phyloP scores from a whole-genome alignment of 2,329 filamentous ascomycete species.

The Cordyceps sp. region DNA sequence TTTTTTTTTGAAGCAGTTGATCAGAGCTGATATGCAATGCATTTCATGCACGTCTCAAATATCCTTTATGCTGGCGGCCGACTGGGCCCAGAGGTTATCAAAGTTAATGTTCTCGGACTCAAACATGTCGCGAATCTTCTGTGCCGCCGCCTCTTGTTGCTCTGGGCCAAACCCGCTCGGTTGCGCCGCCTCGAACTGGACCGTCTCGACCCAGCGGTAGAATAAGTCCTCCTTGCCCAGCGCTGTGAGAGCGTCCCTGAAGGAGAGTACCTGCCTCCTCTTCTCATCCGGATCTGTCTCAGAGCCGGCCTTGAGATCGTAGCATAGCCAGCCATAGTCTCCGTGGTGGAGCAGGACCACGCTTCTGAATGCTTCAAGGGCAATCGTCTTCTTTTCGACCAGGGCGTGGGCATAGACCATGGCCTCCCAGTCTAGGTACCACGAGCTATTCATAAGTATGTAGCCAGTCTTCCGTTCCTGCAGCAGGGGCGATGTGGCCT shows the following conservation, averaged over 20 bases:
- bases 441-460: slow-evolving; percentile 67
- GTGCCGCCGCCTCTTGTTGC: slow-evolving; percentile 53
- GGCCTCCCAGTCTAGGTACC: slow-evolving; percentile 71
- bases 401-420: slow-evolving; percentile 63
- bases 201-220: slow-evolving; percentile 82
- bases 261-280: slow-evolving; percentile 59
- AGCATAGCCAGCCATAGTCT: slow-evolving; percentile 47
- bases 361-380: slow-evolving; percentile 52
- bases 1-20: no score
- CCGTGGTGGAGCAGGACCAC: slow-evolving; percentile 53
- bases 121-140: slow-evolving; percentile 63
- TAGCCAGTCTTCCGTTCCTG: slow-evolving; percentile 73
- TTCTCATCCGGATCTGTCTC: slow-evolving; percentile 42
- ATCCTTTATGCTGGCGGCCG: slow-evolving; percentile 17
- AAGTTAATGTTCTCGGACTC: slow-evolving; percentile 64
- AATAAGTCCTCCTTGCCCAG: slow-evolving; percentile 81
- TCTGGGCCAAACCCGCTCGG: slow-evolving; percentile 66
- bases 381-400: slow-evolving; percentile 43
- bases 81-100: slow-evolving; percentile 59
- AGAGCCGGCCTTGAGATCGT: slow-evolving; percentile 41
- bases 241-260: slow-evolving; percentile 57
- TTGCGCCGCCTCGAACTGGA: slow-evolving; percentile 70
- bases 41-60: no score
- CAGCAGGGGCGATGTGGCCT: slow-evolving; percentile 51
- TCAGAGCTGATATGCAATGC: no score